Evolutionary conservation across 2,329 filamentous ascomycete species (phyloP).

Genomic region (Fusarium sp.): DNA sequence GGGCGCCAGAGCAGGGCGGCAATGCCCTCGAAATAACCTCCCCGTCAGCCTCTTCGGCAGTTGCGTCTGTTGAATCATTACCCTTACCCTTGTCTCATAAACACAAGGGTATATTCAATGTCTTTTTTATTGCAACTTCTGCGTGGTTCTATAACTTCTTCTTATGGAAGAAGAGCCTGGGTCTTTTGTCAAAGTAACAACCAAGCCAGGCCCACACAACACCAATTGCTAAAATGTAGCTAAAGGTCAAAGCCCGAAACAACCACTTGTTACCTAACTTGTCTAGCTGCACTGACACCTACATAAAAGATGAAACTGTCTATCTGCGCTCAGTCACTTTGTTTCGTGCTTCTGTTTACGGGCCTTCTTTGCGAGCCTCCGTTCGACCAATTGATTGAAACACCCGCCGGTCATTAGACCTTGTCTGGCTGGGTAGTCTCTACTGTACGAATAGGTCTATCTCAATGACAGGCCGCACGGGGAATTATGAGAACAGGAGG

Average conservation of each 20-base stretch:
- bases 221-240: background rate
- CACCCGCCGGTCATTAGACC: background rate
- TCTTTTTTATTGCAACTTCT: background rate
- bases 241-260: conserved; percentile 19
- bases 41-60: conserved; percentile 3
- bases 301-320: conserved; percentile 3
- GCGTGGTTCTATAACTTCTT: background rate
- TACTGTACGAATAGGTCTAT: background rate
- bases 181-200: background rate
- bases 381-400: background rate
- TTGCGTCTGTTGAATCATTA: conserved; percentile 4
- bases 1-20: background rate
- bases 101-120: background rate
- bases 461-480: background rate
- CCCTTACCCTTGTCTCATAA: background rate
- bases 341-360: background rate
- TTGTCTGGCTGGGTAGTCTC: background rate
- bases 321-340: background rate
- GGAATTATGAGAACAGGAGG: background rate
- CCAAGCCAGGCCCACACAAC: background rate
- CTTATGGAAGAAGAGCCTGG: background rate
- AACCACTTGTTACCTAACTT: conserved; percentile 1
- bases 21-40: background rate
- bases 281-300: background rate
- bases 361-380: background rate